A percentile compares a stretch with the other conserved stretches of the same genome.
phyloP scores from a whole-genome alignment of 441 rosid species.

The Pelargonium cotyledonis region DNA sequence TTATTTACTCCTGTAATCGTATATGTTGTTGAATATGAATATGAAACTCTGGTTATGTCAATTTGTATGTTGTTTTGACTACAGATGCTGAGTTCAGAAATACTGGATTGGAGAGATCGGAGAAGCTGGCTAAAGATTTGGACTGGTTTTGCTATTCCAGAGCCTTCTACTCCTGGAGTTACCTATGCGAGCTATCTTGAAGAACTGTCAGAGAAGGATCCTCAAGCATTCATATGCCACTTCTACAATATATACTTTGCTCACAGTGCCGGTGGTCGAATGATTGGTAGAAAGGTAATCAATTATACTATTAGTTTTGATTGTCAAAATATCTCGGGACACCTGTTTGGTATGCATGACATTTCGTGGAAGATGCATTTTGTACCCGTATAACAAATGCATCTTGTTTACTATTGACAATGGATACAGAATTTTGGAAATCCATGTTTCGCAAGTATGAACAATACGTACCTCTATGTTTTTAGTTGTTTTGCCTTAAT shows the following conservation, averaged over 20 bases:
- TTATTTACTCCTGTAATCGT: too few species aligned
- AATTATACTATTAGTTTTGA: not conserved
- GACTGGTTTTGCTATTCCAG: constrained; percentile 79
- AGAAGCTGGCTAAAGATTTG: constrained; percentile 55
- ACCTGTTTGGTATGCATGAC: too few species aligned
- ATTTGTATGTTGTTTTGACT: not conserved
- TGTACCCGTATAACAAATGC: too few species aligned
- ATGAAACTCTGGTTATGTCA: too few species aligned
- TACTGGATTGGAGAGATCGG: constrained; percentile 82
- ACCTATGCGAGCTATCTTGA: constrained; percentile 50
- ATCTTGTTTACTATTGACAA: too few species aligned
- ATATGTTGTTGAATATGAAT: too few species aligned
- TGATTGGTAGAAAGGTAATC: constrained; percentile 91
- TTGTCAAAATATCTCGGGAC: too few species aligned
- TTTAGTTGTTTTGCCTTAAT: too few species aligned
- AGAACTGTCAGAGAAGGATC: constrained; percentile 74
- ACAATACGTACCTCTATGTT: too few species aligned
- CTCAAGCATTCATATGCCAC: constrained; percentile 91
- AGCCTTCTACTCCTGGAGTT: constrained; percentile 67
- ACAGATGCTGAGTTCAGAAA: constrained; percentile 77
- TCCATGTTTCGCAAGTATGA: too few species aligned
- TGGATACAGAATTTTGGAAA: too few species aligned
- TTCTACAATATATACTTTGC: constrained; percentile 94
- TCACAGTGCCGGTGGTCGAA: constrained; percentile 93
- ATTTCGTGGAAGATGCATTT: too few species aligned